These are phyloP conservation scores for Gossypium aridum DNA, from an alignment of 441 rosid species.

Conservation along the genomic window DNA sequence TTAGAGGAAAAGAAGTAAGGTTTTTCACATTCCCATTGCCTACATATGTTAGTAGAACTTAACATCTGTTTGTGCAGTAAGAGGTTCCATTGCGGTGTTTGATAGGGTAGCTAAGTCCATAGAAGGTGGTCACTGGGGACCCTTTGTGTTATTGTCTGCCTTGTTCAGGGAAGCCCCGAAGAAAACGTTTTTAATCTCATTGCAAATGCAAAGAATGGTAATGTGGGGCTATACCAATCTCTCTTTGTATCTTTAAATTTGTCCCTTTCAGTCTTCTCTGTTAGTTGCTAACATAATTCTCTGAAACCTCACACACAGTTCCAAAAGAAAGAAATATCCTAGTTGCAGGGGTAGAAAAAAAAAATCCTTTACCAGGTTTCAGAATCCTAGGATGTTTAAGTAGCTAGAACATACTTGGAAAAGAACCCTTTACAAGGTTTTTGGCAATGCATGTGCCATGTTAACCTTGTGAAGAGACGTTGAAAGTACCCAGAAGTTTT, in stretches of 20 bases:
- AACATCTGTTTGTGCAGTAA: neutral
- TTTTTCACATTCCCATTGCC: neutral
- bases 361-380: neutral
- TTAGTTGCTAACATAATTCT: constrained; percentile 19
- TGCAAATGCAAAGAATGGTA: neutral
- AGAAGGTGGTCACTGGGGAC: neutral
- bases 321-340: constrained; percentile 11
- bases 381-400: neutral
- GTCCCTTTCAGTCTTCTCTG: constrained; percentile 18
- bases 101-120: neutral
- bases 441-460: neutral
- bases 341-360: neutral
- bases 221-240: constrained; percentile 28
- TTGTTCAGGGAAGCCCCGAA: neutral
- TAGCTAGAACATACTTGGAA: neutral
- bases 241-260: constrained; percentile 11
- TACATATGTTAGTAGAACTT: neutral
- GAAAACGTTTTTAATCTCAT: constrained; percentile 13
- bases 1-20: neutral
- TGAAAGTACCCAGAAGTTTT: neutral
- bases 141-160: neutral
- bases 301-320: neutral
- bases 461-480: neutral
- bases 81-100: neutral
- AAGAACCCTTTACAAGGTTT: neutral